phyloP scores from a whole-genome alignment of 2,329 filamentous ascomycete genomes.

The Trichoderma breve region DNA sequence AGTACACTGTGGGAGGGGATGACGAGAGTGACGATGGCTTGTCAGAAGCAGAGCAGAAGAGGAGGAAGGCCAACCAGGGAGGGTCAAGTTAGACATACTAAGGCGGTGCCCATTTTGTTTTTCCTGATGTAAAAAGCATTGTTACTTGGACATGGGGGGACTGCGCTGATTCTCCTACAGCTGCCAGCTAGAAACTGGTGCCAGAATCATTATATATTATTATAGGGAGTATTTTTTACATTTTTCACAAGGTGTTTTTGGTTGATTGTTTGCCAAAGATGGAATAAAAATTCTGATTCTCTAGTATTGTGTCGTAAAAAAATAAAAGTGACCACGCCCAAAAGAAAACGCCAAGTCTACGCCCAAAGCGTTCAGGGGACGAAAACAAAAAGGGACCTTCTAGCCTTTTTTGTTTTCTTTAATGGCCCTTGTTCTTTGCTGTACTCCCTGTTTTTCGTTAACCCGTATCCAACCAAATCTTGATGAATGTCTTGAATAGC shows the following conservation, averaged over 20 bases:
- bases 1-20: slow-evolving; percentile 58
- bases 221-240: not conserved
- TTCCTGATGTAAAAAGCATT: not conserved
- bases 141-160: not conserved
- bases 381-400: not conserved
- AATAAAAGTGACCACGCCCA: not conserved
- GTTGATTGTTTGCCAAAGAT: not conserved
- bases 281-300: not conserved
- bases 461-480: slow-evolving; percentile 18
- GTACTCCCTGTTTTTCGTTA: not conserved
- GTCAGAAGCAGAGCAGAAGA: slow-evolving; percentile 37
- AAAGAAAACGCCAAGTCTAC: slow-evolving; percentile 17
- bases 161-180: not conserved
- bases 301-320: not conserved
- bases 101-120: not conserved
- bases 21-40: slow-evolving; percentile 52
- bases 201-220: not conserved
- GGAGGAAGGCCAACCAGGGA: not conserved
- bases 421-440: not conserved
- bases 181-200: not conserved
- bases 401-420: not conserved
- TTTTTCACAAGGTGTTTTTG: not conserved
- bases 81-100: not conserved
- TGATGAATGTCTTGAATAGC: slow-evolving; percentile 2
- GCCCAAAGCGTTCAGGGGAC: not conserved